Conservation (phyloP, 2,329 filamentous ascomycete species). For the Aspergillus ibericus region DNA sequence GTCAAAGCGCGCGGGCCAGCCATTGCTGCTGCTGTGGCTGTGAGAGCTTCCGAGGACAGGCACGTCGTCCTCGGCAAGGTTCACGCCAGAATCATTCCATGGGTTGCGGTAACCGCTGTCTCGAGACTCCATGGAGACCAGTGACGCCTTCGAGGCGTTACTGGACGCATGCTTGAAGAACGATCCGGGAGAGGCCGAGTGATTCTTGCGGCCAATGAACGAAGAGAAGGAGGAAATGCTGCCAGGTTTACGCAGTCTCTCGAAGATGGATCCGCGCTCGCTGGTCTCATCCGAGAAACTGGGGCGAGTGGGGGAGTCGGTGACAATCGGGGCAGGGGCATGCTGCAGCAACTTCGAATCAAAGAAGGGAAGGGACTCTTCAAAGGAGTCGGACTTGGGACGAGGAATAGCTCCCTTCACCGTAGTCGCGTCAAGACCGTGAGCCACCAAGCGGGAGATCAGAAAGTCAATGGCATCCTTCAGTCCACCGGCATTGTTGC, state of each 20-base stretch:
- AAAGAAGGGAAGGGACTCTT: slow-evolving; percentile 94
- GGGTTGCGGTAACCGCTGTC: slow-evolving; percentile 94
- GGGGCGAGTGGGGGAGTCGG: slow-evolving; percentile 84
- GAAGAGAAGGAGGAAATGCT: slow-evolving; percentile 93
- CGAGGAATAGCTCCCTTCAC: slow-evolving; percentile 94
- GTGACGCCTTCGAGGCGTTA: slow-evolving; percentile 90
- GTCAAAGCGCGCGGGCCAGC: slow-evolving; percentile 56
- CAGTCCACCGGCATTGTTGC: slow-evolving; percentile 93
- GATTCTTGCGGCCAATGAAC: slow-evolving; percentile 96
- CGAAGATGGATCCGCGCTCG: slow-evolving; percentile 81
- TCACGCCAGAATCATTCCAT: slow-evolving; percentile 97
- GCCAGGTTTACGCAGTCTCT: slow-evolving; percentile 89
- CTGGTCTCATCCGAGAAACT: slow-evolving; percentile 79
- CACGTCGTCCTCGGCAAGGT: slow-evolving; percentile 81
- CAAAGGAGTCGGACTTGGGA: slow-evolving; percentile 98
- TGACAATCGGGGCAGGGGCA: slow-evolving; percentile 74
- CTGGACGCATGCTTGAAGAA: slow-evolving; percentile 90
- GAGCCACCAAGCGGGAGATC: slow-evolving; percentile 78
- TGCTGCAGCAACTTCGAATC: slow-evolving; percentile 95
- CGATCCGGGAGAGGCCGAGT: slow-evolving; percentile 77
- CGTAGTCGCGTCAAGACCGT: slow-evolving; percentile 81
- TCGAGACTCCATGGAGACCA: slow-evolving; percentile 93
- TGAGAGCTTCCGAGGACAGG: slow-evolving; percentile 54
- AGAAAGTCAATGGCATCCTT: slow-evolving; percentile 96
- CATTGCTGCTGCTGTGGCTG: slow-evolving; percentile 62